These are phyloP conservation scores for Camellia oleifera DNA, from an alignment of 179 eudicot species.

Conservation along the genomic window DNA sequence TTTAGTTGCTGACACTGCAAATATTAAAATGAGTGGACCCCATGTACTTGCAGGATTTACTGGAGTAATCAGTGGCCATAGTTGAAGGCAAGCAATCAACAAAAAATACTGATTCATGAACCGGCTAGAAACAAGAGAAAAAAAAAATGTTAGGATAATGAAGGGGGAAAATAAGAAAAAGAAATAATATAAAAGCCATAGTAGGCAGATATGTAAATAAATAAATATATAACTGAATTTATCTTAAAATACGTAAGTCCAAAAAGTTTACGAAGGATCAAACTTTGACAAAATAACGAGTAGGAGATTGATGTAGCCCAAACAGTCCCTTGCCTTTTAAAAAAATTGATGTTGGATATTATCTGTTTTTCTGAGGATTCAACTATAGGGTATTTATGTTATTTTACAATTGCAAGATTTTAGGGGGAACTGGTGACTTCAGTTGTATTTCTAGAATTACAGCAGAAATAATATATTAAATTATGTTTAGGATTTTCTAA, in stretches of 20 bases:
- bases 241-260: background rate
- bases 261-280: background rate
- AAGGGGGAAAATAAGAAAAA: background rate
- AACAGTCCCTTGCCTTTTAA: too few species aligned
- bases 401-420: too few species aligned
- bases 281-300: background rate
- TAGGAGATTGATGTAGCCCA: background rate
- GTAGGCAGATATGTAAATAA: background rate
- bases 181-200: background rate
- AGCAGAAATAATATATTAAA: too few species aligned
- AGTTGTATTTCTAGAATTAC: too few species aligned
- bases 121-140: slow-evolving; percentile 64
- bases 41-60: slow-evolving; percentile 99
- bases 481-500: too few species aligned
- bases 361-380: too few species aligned
- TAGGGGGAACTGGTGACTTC: too few species aligned
- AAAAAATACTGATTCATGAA: slow-evolving; percentile 99
- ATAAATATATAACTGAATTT: background rate
- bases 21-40: slow-evolving; percentile 97
- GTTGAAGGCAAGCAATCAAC: slow-evolving; percentile 98
- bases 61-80: slow-evolving; percentile 98
- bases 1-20: slow-evolving; percentile 93
- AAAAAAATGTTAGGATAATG: slow-evolving; percentile 9
- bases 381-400: too few species aligned
- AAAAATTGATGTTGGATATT: too few species aligned